Evolutionary conservation across 768 basidiomycete species (phyloP), one percentile per base, ranked within the genome.

Genomic region (Clathrus columnatus): DNA sequence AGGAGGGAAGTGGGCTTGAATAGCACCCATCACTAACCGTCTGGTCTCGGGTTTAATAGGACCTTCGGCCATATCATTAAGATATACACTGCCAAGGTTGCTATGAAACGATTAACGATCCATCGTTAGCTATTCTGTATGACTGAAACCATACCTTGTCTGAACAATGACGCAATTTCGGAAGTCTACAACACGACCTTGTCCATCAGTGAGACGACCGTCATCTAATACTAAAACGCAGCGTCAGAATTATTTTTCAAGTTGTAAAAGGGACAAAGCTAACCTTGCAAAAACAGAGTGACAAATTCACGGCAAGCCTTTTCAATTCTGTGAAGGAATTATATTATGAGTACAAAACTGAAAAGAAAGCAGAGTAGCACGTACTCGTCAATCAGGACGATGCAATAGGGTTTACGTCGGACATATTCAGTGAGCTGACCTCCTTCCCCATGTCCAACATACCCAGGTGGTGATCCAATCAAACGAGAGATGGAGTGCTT

Each of bases 341-440:
- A 14, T 62, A 68, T 63, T 16, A 69, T 65, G 36, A 69, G 62
- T 32, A 52, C 17, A 2, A 43, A 47, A 41, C 16, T 1, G 2
- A 18, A 28, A 10, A 2, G 16, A 24, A 49, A 21, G 30, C 4
- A 17, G 7, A 48, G 3, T 17, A 50, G 2, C 6, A 55, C 54
- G 53, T 49, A 52, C 70, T 91, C 90, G 66, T 90, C 88, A 62
- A 92, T 84, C 57, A 91, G 75, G 51, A 91, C 76, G 62, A 91
- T 91, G 57, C 79, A 82, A 67, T 94, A 96, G 1, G 92, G 92
- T 67, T 91, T 89, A 58, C 93, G 82, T 50, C 92, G 82, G 49
- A 95, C 83, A 62, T 93, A 93, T 72, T 96, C 93, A 2, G 93
- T 95, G 47, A 96, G 76, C 66, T 94, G 91, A 7, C 93, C 90